A percentile compares a stretch with the other conserved stretches of the same genome.
phyloP scores from a whole-genome alignment of 495 filamentous ascomycete genomes.

The Staphylotrichum longicolle region DNA sequence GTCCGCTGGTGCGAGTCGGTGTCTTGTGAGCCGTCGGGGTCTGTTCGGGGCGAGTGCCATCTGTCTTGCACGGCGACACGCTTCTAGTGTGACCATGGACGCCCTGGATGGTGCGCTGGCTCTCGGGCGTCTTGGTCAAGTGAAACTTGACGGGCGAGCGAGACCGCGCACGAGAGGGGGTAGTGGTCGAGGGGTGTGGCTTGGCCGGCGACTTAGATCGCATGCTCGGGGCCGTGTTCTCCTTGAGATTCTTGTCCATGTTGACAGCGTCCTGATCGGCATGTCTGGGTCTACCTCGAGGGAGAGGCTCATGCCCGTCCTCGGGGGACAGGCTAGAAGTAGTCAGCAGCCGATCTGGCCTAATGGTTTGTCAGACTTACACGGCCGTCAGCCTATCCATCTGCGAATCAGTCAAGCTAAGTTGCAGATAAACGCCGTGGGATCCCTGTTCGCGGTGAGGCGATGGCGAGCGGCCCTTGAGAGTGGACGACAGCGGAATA shows the following conservation, averaged over 20 bases:
- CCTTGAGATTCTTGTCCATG: not conserved
- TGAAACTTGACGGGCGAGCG: constrained; percentile 29
- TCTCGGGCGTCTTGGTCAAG: constrained; percentile 11
- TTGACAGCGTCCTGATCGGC: not conserved
- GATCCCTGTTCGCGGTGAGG: constrained; percentile 1
- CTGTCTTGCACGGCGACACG: constrained; percentile 15
- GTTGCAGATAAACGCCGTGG: constrained; percentile 21
- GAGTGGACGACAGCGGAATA: constrained; percentile 22
- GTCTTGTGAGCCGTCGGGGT: not conserved
- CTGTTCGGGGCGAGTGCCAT: not conserved
- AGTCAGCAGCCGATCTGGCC: not conserved
- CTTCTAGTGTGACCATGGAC: not conserved
- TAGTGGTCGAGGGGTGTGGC: not conserved
- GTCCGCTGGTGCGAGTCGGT: constrained; percentile 1
- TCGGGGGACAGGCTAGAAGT: constrained; percentile 19
- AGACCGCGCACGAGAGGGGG: constrained; percentile 22
- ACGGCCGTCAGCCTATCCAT: constrained; percentile 27
- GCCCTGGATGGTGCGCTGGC: constrained; percentile 10
- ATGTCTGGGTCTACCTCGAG: constrained; percentile 1
- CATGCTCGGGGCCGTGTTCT: constrained; percentile 15
- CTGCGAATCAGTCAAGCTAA: constrained; percentile 33
- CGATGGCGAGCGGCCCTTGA: constrained; percentile 18
- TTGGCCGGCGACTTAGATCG: constrained; percentile 27
- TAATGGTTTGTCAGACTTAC: constrained; percentile 16
- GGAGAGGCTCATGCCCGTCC: constrained; percentile 4